Evolutionary conservation across 495 filamentous ascomycete species (phyloP).

Genomic region (Penicillium psychrofluorescens): DNA sequence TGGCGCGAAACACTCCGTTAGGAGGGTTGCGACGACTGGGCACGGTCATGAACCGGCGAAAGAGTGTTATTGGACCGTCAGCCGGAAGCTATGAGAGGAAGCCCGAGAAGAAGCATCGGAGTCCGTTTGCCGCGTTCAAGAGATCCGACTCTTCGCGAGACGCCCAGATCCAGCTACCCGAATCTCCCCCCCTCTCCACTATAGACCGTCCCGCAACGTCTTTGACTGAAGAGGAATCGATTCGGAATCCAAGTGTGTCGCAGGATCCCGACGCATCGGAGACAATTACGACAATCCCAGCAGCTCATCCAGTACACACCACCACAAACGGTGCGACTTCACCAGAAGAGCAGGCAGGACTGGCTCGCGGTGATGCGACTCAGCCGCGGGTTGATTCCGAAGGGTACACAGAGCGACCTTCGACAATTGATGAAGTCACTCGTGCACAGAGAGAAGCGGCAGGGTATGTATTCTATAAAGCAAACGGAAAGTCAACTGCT

Average conservation of each 20-base stretch:
- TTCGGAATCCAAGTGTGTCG: constrained; percentile 25
- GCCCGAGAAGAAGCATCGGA: constrained; percentile 43
- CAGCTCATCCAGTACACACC: constrained; percentile 8
- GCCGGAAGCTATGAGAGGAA: constrained; percentile 24
- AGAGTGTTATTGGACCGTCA: constrained; percentile 35
- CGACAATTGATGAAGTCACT: constrained; percentile 70
- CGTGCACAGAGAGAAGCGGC: constrained; percentile 74
- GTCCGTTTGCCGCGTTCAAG: constrained; percentile 47
- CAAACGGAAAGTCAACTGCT: constrained; percentile 6
- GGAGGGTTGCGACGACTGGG: constrained; percentile 61
- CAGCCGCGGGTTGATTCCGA: constrained; percentile 47
- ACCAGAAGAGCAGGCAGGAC: constrained; percentile 11
- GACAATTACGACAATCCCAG: constrained; percentile 14
- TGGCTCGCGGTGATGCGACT: constrained; percentile 11
- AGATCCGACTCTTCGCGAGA: constrained; percentile 33
- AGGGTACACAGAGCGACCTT: constrained; percentile 61
- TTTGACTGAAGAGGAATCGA: constrained; percentile 25
- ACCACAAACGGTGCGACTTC: constrained; percentile 23
- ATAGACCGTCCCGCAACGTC: constrained; percentile 32
- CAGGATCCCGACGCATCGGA: constrained; percentile 16
- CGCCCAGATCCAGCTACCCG: constrained; percentile 27
- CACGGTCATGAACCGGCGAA: constrained; percentile 68
- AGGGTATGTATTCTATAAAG: constrained; percentile 30
- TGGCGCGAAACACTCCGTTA: constrained; percentile 33
- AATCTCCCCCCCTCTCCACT: constrained; percentile 24